Percentiles rank a stretch among this genome's conserved stretches.
phyloP scores from a whole-genome alignment of 306 rosid genomes.

The Vachellia pachyceras region DNA sequence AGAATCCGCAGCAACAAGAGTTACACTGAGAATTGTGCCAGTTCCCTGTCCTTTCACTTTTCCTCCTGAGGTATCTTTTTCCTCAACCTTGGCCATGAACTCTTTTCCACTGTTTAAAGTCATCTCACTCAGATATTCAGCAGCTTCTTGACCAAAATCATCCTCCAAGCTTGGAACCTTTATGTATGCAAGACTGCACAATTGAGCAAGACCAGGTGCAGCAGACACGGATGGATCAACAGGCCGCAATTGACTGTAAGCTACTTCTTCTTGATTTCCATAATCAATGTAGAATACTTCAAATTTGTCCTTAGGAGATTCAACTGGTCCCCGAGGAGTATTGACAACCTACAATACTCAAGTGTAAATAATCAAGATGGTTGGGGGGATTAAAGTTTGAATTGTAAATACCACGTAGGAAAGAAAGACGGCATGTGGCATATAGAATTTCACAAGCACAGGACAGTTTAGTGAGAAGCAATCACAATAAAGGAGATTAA shows the following conservation, averaged over 20 bases:
- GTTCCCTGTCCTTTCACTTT: constrained; percentile 95
- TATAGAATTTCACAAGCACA: constrained; percentile 16
- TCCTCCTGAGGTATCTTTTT: constrained; percentile 83
- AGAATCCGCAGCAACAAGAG: constrained; percentile 85
- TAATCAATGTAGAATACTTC: constrained; percentile 95
- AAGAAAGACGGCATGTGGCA: neutral
- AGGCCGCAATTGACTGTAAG: constrained; percentile 78
- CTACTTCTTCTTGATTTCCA: constrained; percentile 90
- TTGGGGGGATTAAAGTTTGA: neutral
- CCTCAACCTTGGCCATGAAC: constrained; percentile 90
- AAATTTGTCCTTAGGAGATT: constrained; percentile 73
- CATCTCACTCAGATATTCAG: constrained; percentile 76
- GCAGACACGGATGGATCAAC: constrained; percentile 79
- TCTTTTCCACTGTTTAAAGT: constrained; percentile 69
- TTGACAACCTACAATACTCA: constrained; percentile 70
- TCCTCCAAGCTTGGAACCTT: constrained; percentile 86
- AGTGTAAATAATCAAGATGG: constrained; percentile 36
- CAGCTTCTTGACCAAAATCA: constrained; percentile 95
- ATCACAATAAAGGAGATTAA: neutral
- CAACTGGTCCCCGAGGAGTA: constrained; percentile 86
- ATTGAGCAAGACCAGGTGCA: constrained; percentile 88
- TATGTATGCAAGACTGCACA: constrained; percentile 87
- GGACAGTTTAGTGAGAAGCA: neutral
- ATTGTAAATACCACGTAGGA: constrained; percentile 35
- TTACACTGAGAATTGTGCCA: constrained; percentile 70